Base-by-base conservation (phyloP, 164 flowering plant species). In the Nymphaea colorata region DNA sequence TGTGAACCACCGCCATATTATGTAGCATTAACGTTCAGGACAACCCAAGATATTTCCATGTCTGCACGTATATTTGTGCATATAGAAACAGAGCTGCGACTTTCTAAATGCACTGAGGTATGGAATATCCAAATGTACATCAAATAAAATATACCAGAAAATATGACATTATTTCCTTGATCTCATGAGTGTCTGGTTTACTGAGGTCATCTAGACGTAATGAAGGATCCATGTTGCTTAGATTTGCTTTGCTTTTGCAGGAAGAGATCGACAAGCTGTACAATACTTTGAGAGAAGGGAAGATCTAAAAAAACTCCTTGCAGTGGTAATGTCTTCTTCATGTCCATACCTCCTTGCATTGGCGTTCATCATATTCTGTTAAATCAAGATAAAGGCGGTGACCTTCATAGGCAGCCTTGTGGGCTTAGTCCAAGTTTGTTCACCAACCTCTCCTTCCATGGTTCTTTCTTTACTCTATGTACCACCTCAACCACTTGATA, bases 221-320 rank as follows among this genome's bases (percentile, higher is more conserved):
- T 55, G 59, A 55, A 8, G 59, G 16, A 8, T 55, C 59, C 25
- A n/a, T 8, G 63, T n/a, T 6, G 41, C 2, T n/a, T 61, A 15
- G 63, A 8, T 55, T 55, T 61, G 15, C 63, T 61, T 61, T 61
- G 63, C 16, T 55, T 61, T 61, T 61, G 63, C 63, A 61, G 63
- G 63, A n/a, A 61, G 63, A 61, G 2, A 61, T 61, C 41, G 63
- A 61, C 16, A 61, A n/a, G n/a, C 41, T 61, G 63, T 61, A 61
- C n/a, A 47, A 47, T 47, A 47, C 7, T 47, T 47, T 47, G 55
- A 47, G 3, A 12, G 55, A 47, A 47, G 55, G 55, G 55, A 47
- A 47, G 55, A 47, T 47, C 12, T 47, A 12, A n/a, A n/a, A n/a
- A n/a, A 47, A 6, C 55, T 47, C 55, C 3, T 5, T 6, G 55